A percentile compares a stretch with the other conserved stretches of the same genome.
These are phyloP conservation scores for Mortierella antarctica DNA, from an alignment of 192 early-diverging fungal genomes.

Conservation along the genomic window DNA sequence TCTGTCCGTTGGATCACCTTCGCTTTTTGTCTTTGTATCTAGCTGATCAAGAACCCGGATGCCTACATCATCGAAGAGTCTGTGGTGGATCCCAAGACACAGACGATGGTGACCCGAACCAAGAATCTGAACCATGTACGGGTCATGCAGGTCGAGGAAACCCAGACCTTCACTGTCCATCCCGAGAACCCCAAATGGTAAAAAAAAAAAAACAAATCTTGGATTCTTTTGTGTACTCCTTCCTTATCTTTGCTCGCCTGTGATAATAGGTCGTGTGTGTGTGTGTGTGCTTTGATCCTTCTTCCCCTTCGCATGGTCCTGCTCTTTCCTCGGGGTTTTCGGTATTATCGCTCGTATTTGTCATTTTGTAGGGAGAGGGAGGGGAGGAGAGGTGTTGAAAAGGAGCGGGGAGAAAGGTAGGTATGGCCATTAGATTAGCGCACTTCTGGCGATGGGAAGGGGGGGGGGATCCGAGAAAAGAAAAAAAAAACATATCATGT, in stretches of 20 bases:
- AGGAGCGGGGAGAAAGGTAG: background rate
- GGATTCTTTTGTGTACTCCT: no score
- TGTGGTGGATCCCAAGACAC: slow-evolving; percentile 78
- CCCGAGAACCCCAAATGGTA: slow-evolving; percentile 61
- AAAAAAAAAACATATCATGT: background rate
- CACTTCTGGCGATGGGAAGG: background rate
- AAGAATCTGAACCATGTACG: slow-evolving; percentile 95
- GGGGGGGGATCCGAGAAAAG: background rate
- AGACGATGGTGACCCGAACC: slow-evolving; percentile 84
- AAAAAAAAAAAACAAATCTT: background rate
- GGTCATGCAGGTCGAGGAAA: slow-evolving; percentile 93
- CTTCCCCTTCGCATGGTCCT: background rate
- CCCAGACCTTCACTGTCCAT: slow-evolving; percentile 76
- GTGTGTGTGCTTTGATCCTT: background rate
- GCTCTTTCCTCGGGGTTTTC: no score
- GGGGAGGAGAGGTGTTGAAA: background rate
- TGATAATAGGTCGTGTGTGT: no score
- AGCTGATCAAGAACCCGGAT: slow-evolving; percentile 85
- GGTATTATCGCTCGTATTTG: no score
- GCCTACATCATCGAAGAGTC: slow-evolving; percentile 94
- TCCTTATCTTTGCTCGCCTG: no score
- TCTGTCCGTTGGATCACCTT: background rate
- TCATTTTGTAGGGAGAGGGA: background rate
- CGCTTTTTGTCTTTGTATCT: background rate
- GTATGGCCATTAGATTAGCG: background rate